Percentiles rank a stretch among this genome's conserved stretches.
phyloP scores from a whole-genome alignment of 106 monocot species.

The Triglochin maritima region DNA sequence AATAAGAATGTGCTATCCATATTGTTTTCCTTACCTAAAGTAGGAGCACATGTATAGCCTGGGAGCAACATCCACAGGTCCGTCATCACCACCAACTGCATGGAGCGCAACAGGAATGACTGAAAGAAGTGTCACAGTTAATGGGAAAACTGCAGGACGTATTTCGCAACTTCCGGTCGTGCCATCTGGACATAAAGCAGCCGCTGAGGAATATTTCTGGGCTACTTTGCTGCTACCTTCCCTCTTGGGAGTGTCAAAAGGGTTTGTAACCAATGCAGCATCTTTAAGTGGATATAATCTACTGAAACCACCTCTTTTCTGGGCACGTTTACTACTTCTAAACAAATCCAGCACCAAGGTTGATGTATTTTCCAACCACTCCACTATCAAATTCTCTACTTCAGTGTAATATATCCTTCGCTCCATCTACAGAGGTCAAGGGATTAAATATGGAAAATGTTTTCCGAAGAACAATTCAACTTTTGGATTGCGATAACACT shows the following conservation, averaged over 20 bases:
- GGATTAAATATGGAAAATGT: background rate
- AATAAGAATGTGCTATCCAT: no score
- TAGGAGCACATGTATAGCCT: slow-evolving; percentile 22
- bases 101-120: slow-evolving; percentile 23
- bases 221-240: background rate
- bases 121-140: slow-evolving; percentile 18
- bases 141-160: slow-evolving; percentile 14
- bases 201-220: background rate
- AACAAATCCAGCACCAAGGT: slow-evolving; percentile 18
- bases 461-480: background rate
- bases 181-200: background rate
- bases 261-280: slow-evolving; percentile 10
- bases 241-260: background rate
- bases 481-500: background rate
- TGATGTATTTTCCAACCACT: slow-evolving; percentile 25
- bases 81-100: slow-evolving; percentile 26
- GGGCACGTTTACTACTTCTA: background rate
- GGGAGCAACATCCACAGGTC: slow-evolving; percentile 12
- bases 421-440: slow-evolving; percentile 11
- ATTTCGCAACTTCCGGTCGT: background rate
- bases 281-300: slow-evolving; percentile 8
- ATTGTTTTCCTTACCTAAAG: background rate
- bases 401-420: slow-evolving; percentile 15
- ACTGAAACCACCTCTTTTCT: background rate
- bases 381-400: slow-evolving; percentile 18